Conservation (phyloP, 2,329 filamentous ascomycete genomes). For the Fusarium oligoseptatum region DNA sequence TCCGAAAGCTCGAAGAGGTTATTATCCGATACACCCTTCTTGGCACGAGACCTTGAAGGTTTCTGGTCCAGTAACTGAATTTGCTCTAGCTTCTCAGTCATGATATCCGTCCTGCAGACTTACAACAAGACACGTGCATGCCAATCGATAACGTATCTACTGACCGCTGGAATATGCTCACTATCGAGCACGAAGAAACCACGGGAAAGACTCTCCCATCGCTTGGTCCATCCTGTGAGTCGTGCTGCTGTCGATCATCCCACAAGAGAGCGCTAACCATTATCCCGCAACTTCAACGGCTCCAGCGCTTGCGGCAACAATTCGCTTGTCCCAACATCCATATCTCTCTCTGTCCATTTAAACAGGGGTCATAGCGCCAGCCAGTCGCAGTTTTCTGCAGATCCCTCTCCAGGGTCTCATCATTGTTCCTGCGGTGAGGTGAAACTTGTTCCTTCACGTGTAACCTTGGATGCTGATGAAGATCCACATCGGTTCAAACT, state of each 20-base stretch:
- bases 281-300: constrained; percentile 8
- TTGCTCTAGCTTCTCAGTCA: not conserved
- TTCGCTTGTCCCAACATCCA: not conserved
- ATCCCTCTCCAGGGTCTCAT: not conserved
- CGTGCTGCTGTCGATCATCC: constrained; percentile 8
- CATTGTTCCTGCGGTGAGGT: not conserved
- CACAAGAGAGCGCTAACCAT: constrained; percentile 2
- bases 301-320: constrained; percentile 10
- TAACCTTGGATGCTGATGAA: constrained; percentile 8
- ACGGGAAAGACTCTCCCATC: not conserved
- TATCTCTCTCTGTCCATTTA: not conserved
- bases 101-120: not conserved
- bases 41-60: not conserved
- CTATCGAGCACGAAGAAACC: not conserved
- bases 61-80: not conserved
- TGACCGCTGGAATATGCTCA: not conserved
- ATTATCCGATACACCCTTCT: not conserved
- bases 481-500: constrained; percentile 29
- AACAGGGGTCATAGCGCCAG: constrained; percentile 1
- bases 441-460: constrained; percentile 27
- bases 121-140: constrained; percentile 11
- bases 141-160: constrained; percentile 3
- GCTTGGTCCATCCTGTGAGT: constrained; percentile 13
- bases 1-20: not conserved
- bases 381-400: not conserved